phyloP scores from a whole-genome alignment of 768 basidiomycete genomes.

The Psilocybe subaeruginosa region DNA sequence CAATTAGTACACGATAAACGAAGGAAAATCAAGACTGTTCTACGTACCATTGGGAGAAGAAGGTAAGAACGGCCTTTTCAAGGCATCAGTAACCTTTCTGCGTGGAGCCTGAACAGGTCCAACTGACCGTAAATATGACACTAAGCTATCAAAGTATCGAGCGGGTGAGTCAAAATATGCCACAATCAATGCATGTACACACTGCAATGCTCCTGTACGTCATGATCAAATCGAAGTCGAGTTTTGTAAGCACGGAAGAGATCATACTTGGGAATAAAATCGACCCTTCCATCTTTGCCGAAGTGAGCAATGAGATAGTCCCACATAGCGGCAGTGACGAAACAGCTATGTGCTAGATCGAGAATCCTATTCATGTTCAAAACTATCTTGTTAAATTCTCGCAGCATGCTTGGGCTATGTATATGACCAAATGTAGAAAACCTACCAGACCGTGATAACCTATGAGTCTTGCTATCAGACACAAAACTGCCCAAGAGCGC shows the following conservation, averaged over 20 bases:
- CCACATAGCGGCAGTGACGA: constrained; percentile 38
- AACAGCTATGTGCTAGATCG: constrained; percentile 34
- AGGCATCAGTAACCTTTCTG: not conserved
- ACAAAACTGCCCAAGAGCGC: no score
- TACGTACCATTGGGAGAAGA: constrained; percentile 26
- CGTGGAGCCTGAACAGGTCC: not conserved
- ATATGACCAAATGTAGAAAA: no score
- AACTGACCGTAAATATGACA: constrained; percentile 24
- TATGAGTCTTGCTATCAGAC: no score
- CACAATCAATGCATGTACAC: no score
- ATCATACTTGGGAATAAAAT: constrained; percentile 33
- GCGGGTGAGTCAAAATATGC: not conserved
- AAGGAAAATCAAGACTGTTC: not conserved
- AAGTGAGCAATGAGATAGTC: constrained; percentile 34
- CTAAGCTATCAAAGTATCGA: constrained; percentile 16
- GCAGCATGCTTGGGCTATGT: no score
- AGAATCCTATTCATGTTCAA: constrained; percentile 26
- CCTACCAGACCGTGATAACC: no score
- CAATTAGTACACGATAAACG: not conserved
- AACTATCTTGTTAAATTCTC: no score
- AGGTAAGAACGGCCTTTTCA: constrained; percentile 27
- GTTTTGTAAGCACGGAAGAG: not conserved
- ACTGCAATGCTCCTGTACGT: constrained; percentile 11
- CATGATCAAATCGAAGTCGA: not conserved
- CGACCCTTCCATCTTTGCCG: constrained; percentile 23